Conservation (phyloP, 192 early-diverging fungal genomes). For the Thamnidium elegans region DNA sequence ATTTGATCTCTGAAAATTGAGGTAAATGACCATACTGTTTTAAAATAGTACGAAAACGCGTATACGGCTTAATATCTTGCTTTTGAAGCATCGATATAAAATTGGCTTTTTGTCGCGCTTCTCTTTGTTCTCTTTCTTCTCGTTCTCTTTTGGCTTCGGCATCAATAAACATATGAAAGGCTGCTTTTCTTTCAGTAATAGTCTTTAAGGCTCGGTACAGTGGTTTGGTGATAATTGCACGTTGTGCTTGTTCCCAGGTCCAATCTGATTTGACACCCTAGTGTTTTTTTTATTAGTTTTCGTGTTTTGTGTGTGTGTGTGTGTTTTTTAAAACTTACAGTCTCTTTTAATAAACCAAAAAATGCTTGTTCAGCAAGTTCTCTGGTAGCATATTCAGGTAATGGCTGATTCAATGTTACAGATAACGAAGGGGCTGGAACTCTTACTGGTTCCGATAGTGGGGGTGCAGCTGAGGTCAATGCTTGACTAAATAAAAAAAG, state of each 20-base stretch:
- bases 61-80: conserved; percentile 50
- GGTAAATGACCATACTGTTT: conserved; percentile 61
- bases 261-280: conserved; percentile 77
- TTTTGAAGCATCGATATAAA: conserved; percentile 56
- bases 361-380: conserved; percentile 87
- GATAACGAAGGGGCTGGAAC: background rate
- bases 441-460: background rate
- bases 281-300: background rate
- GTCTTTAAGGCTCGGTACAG: conserved; percentile 83
- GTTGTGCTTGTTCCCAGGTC: conserved; percentile 93
- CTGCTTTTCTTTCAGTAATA: conserved; percentile 74
- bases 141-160: conserved; percentile 55
- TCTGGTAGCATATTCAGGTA: conserved; percentile 61
- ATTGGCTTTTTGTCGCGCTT: conserved; percentile 48
- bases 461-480: background rate
- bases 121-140: conserved; percentile 55
- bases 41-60: conserved; percentile 50
- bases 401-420: conserved; percentile 14
- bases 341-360: conserved; percentile 64
- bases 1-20: conserved; percentile 58
- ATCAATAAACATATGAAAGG: conserved; percentile 73
- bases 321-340: conserved; percentile 38
- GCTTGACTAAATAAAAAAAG: background rate
- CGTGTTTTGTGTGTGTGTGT: too few relatives aligned
- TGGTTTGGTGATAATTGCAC: conserved; percentile 77